Evolutionary conservation across 352 stramenopile genomes (phyloP), one percentile per base, ranked within the genome.

Genomic region (Poterioochromonas sp.): DNA sequence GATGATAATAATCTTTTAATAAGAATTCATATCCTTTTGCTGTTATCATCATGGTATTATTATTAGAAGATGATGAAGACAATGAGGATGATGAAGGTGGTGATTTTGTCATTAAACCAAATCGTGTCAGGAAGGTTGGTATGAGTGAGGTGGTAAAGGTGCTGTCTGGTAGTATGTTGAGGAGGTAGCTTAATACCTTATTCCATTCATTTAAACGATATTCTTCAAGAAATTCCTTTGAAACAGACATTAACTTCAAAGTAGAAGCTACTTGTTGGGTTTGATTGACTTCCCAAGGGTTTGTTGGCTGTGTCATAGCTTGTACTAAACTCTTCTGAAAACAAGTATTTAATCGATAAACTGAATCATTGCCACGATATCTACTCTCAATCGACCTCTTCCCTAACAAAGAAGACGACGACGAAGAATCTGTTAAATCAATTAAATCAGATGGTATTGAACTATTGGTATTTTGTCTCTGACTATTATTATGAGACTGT

Each of bases 21-120:
- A 78, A 34, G n/a, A 39, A 78, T 41, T 65, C 71, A 39, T 78
- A 78, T 18, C 71, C 71, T 54, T 69, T 78, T 8, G 35, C 8
- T 37, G 71, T 78, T 3, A 78, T 49, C 22, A 20, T 11, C 49
- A 53, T 22, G 18, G 1, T 39, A 54, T 15, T 26, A n/a, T 18
- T 74, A 11, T 2, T 54, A 54, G 15, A 29, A 22, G 62, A 5
- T 39, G 44, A 40, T 37, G 58, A 68, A 26, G 26, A 39, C 12
- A 32, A 37, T 37, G 58, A 68, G 12, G 58, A 32, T 18, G 58
- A 39, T 8, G 58, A 40, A 58, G 26, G 15, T 40, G 58, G 58
- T 37, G 8, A 20, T 20, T 8, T 3, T 11, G 8, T 3, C 60
- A 69, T 69, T 39, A 69, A n/a, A 26, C 60, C 60, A 8, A 32